Base-by-base conservation (phyloP, 1,139 yeast species). In the Kodamaea alishanica region DNA sequence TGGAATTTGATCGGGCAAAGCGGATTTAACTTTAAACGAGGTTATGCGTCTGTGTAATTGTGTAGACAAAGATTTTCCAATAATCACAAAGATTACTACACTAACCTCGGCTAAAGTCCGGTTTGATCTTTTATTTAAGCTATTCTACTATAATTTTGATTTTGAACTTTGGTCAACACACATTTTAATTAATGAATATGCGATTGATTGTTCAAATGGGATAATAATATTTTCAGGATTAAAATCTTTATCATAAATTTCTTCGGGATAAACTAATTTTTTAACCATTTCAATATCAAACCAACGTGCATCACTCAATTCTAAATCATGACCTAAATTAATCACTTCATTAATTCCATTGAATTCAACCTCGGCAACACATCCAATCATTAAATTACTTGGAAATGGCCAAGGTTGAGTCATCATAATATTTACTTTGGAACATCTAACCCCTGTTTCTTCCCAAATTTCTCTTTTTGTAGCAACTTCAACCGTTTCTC, bases 371-470 rank as follows among this genome's bases (percentile, higher is more conserved):
- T 73, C 70, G 0, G 87, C 96, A 41, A 89, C 60, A 60, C 97
- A 89, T 8, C 97, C 97, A 51, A 92, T 75, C 97, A 90, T 90
- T 52, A 92, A 63, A 56, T 85, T 89, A 0, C 88, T 88, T 1
- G 97, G 97, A 63, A 81, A 90, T 22, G 97, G 98, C 97, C 97
- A 89, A 6, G 97, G 96, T 60, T 89, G 97, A 6, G 92, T 77
- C 55, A 79, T 70, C 25, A 82, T 65, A 37, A 89, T 72, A 37
- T 68, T 61, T 27, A 89, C 83, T 32, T 70, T 65, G 28, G 75
- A 68, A 37, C 85, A 80, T 32, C 65, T 72, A 27, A 88, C 86
- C 4, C 98, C 98, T 2, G 97, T 82, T 60, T 90, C 98, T 60
- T 90, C 98, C 89, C 95, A 89, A 28, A 86, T 84, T 58, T 90